Base-by-base conservation (phyloP, 2,329 filamentous ascomycete species). In the Ilyonectria destructans region DNA sequence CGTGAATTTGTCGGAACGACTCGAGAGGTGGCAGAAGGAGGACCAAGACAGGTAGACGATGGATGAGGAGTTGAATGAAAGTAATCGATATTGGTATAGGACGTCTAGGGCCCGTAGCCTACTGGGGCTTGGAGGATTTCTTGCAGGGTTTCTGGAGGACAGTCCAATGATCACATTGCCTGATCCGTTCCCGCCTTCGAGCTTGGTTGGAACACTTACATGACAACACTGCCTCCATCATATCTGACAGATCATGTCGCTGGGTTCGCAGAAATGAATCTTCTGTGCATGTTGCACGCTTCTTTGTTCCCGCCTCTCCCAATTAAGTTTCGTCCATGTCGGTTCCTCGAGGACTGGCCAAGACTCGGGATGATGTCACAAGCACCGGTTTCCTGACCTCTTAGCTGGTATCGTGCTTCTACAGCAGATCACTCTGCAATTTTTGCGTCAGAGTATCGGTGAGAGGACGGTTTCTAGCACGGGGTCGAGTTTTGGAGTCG, bases 1-100 rank as follows among this genome's bases (percentile, higher is more conserved):
- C 13, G 33, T 57, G 7, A 69, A 74, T 52, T 48, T 75, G 61
- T 55, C 58, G 12, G 70, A 74, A 37, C 69, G 71, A n/a, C 58
- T 75, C 13, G 70, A 75, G 55, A 64, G 59, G 29, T 57, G 74
- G 45, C 61, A 65, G 31, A 66, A 55, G 40, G 49, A 62, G 26
- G 65, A 72, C 43, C 58, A 69, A 33, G 62, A 68, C 21, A 58
- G 52, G 46, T 61, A 67, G 21, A 12, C 6, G 12, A 19, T 13
- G 54, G 67, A 55, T n/a, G 58, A 65, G 37, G 45, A 45, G 46
- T 31, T n/a, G 15, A 4, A 13, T 17, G 4, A 9, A 23, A 8
- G 17, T 19, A 31, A 19, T 19, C 57, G 33, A 63, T 43, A 26
- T 5, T 21, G 3, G 1, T 51, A 10, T 23, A 57, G 33, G 10